Evolutionary conservation across 768 basidiomycete species (phyloP), one percentile per base, ranked within the genome.

Genomic region (Mycena floridula): DNA sequence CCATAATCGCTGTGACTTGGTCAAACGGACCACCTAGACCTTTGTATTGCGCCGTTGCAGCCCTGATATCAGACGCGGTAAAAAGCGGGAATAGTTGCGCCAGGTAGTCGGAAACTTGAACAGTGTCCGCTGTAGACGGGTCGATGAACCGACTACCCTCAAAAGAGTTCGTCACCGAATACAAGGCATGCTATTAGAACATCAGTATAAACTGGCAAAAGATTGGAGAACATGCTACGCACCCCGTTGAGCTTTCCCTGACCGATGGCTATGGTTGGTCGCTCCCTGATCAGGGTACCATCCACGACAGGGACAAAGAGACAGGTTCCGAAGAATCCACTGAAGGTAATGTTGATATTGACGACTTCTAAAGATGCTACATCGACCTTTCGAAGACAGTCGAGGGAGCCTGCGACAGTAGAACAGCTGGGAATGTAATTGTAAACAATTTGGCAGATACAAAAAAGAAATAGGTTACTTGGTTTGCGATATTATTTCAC

Each of bases 211-310:
- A n/a, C n/a, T n/a, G n/a, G 40, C 21, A 15, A n/a, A n/a, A n/a
- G n/a, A n/a, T n/a, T n/a, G n/a, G n/a, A 8, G 7, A 16, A 26
- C 16, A 12, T 21, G 36, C 24, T 5, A 37, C 54, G 15, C 49
- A 68, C 67, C 18, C 65, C 67, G 20, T 68, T 68, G 20, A 62
- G 47, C 18, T 44, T 50, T 21, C 64, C 60, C 23, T 52, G 53
- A 13, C 40, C 16, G 18, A 67, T 47, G 7, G 66, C 58, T 27
- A 58, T 37, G 0, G 53, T 63, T 4, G 65, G 63, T 22, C 57
- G 58, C 36, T 67, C 66, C 3, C 54, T 27, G 30, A 68, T 68
- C 40, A 65, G 62, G 1, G 49, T 51, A 0, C 61, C 66, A 30
- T 67, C 66, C 5, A 68, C 49, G 4, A 68, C 60, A 0, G 66